Evolutionary conservation across 768 basidiomycete genomes (phyloP).

Genomic region (Royoungia palumana): DNA sequence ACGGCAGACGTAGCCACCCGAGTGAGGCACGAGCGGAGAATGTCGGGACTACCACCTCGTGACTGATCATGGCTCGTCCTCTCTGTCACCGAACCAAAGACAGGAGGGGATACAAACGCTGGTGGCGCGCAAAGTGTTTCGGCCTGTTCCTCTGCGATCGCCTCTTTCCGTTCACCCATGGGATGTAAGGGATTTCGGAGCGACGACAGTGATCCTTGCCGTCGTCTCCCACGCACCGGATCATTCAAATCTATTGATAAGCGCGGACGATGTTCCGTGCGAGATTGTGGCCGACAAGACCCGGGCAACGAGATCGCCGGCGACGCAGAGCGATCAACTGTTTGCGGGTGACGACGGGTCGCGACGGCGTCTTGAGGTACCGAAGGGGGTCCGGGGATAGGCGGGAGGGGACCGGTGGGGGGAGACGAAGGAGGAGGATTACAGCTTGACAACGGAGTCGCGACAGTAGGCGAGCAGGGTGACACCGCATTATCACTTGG

Average conservation of each 20-base stretch:
- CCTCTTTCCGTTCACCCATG: slow-evolving; percentile 5
- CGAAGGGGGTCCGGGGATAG: slow-evolving; percentile 61
- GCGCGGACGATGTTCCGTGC: slow-evolving; percentile 16
- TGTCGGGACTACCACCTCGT: slow-evolving; percentile 19
- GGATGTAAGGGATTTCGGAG: slow-evolving; percentile 23
- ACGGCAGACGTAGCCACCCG: slow-evolving; percentile 8
- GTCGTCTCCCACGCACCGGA: slow-evolving; percentile 14
- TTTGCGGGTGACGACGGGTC: slow-evolving; percentile 36
- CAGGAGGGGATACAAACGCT: background rate
- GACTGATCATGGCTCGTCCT: slow-evolving; percentile 6
- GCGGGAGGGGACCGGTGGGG: slow-evolving; percentile 58
- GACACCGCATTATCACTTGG: slow-evolving; percentile 4
- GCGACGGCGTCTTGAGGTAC: slow-evolving; percentile 47
- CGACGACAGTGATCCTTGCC: slow-evolving; percentile 29
- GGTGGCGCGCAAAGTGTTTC: background rate
- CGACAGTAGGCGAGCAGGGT: slow-evolving; percentile 11
- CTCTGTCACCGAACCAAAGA: slow-evolving; percentile 6
- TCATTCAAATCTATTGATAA: slow-evolving; percentile 13
- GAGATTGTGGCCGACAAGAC: slow-evolving; percentile 16
- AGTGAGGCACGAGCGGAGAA: slow-evolving; percentile 17
- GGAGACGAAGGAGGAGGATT: slow-evolving; percentile 61
- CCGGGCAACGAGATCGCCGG: slow-evolving; percentile 21
- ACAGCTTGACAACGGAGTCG: background rate
- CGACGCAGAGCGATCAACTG: slow-evolving; percentile 18
- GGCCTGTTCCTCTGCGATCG: slow-evolving; percentile 20